phyloP scores from a whole-genome alignment of 768 basidiomycete species.

The Tylopilus balloui region DNA sequence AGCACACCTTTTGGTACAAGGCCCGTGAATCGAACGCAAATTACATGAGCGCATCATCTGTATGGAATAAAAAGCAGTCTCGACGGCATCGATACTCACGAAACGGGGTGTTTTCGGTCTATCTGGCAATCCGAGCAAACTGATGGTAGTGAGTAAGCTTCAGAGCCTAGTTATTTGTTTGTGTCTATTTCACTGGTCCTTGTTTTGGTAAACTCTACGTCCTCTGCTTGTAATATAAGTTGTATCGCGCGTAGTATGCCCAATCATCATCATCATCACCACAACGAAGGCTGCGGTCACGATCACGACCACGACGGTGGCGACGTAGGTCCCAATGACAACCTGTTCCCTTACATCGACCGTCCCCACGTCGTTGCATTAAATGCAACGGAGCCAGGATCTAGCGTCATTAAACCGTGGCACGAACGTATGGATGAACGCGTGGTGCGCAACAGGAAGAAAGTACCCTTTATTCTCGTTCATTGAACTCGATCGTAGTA shows the following conservation, averaged over 20 bases:
- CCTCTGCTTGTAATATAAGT: background rate
- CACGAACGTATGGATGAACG: conserved; percentile 67
- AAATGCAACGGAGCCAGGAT: conserved; percentile 53
- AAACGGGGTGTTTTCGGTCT: background rate
- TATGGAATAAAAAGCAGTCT: conserved; percentile 9
- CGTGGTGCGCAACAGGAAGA: conserved; percentile 42
- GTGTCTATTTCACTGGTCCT: conserved; percentile 2
- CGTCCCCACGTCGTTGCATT: conserved; percentile 74
- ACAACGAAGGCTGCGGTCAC: conserved; percentile 51
- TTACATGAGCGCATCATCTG: conserved; percentile 66
- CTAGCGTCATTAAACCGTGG: conserved; percentile 83
- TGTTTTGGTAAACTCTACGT: background rate
- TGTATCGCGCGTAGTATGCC: conserved; percentile 9
- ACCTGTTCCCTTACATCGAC: conserved; percentile 73
- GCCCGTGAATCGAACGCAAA: conserved; percentile 79
- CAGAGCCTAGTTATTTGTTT: conserved; percentile 10
- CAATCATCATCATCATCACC: conserved; percentile 34
- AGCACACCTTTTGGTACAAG: conserved; percentile 68
- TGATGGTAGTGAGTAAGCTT: background rate
- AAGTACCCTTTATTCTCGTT: background rate
- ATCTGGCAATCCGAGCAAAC: background rate
- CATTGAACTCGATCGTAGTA: conserved; percentile 43
- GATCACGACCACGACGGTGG: conserved; percentile 47
- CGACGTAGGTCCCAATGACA: conserved; percentile 54
- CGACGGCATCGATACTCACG: conserved; percentile 12